These are phyloP conservation scores for Phalaenopsis aphrodite DNA, from an alignment of 106 monocot genomes.

Conservation along the genomic window DNA sequence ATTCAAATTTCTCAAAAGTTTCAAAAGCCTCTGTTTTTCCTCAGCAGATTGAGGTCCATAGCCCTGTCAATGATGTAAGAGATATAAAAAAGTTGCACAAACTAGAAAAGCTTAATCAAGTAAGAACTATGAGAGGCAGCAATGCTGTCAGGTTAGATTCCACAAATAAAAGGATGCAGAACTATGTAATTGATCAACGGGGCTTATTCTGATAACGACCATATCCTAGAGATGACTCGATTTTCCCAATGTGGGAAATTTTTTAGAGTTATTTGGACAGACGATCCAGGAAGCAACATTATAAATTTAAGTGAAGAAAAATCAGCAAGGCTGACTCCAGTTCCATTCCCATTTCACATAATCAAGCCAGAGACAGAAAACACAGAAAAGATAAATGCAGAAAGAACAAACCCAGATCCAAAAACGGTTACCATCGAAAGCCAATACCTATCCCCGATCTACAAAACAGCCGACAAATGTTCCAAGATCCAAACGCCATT, in stretches of 20 bases:
- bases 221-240: background rate
- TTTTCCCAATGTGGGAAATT: background rate
- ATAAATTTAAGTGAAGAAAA: background rate
- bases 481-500: conserved; percentile 2
- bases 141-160: background rate
- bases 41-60: conserved; percentile 70
- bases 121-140: background rate
- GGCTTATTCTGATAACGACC: background rate
- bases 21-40: conserved; percentile 73
- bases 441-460: background rate
- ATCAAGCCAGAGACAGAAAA: background rate
- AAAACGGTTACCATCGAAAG: background rate
- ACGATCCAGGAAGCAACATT: too few relatives aligned
- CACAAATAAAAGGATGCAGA: background rate
- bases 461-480: background rate
- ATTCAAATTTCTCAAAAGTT: conserved; percentile 67
- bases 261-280: background rate
- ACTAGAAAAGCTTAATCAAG: background rate
- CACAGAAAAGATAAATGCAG: background rate
- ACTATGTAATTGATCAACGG: background rate
- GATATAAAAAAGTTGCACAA: background rate
- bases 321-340: background rate
- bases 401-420: background rate
- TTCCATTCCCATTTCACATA: background rate
- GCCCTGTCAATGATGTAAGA: conserved; percentile 30